Conservation (phyloP, 176 grass and related monocot genomes). For the Ensete ventricosum region DNA sequence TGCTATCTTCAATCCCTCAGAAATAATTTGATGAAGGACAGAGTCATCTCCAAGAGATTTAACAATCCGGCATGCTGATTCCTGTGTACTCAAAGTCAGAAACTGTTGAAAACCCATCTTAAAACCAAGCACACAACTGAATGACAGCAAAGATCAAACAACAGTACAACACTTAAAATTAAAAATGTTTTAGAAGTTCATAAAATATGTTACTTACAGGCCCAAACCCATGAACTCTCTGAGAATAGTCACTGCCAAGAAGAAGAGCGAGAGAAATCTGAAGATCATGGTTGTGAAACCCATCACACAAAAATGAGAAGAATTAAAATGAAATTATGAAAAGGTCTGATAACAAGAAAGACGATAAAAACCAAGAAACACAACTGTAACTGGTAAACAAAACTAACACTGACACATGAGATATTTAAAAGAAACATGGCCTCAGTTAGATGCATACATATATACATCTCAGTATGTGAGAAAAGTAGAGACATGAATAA, state of each 20-base stretch:
- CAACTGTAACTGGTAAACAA: background rate
- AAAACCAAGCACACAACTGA: background rate
- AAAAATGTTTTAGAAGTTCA: background rate
- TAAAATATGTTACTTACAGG: conserved; percentile 44
- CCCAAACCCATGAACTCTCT: conserved; percentile 71
- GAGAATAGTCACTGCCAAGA: conserved; percentile 89
- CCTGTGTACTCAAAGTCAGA: conserved; percentile 38
- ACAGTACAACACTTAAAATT: background rate
- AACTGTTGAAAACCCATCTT: background rate
- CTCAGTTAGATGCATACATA: too few species aligned
- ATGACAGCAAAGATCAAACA: background rate
- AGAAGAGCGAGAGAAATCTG: conserved; percentile 87
- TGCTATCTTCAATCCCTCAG: conserved; percentile 46
- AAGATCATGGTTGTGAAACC: conserved; percentile 15
- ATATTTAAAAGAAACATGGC: too few species aligned
- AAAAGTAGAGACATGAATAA: background rate
- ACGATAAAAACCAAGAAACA: background rate
- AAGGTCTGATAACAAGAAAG: background rate
- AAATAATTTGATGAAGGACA: conserved; percentile 65
- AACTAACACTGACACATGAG: background rate
- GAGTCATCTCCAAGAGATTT: conserved; percentile 69
- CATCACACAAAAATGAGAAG: conserved; percentile 6
- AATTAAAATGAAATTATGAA: background rate
- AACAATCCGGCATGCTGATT: conserved; percentile 77
- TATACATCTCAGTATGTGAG: background rate